These are phyloP conservation scores for Eudorina sp. DNA, from an alignment of 139 green algal genomes.

Conservation along the genomic window DNA sequence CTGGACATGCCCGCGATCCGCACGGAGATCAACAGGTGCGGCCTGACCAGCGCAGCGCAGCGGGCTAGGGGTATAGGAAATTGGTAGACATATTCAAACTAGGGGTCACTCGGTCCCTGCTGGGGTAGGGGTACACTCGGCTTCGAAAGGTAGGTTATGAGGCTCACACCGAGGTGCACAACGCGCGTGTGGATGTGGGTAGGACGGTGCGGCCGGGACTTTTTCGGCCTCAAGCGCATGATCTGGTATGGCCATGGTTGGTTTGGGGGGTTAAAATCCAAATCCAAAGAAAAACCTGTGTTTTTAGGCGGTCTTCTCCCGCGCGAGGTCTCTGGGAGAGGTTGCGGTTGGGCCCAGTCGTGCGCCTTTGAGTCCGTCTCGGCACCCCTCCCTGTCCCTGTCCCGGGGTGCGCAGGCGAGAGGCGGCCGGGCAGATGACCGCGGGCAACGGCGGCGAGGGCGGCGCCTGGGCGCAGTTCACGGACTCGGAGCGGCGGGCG, in stretches of 20 bases:
- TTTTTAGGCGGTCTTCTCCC: no score
- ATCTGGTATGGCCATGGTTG: no score
- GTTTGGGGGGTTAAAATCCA: no score
- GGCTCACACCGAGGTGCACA: not conserved
- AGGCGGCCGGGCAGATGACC: conserved; percentile 65
- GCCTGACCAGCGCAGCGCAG: no score
- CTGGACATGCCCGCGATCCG: conserved; percentile 71
- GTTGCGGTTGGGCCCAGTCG: no score
- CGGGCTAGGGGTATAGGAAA: not conserved
- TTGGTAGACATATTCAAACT: not conserved
- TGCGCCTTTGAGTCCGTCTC: no score
- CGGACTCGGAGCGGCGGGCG: conserved; percentile 54
- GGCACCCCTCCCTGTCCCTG: no score
- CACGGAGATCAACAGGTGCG: conserved; percentile 79
- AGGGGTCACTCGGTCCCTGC: not conserved
- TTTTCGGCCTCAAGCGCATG: no score
- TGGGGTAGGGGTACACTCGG: no score
- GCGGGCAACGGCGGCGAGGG: conserved; percentile 66
- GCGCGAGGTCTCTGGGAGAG: no score
- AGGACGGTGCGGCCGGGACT: not conserved
- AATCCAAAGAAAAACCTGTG: no score
- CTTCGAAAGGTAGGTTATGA: not conserved
- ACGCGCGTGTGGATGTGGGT: not conserved
- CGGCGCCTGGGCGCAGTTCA: conserved; percentile 70
- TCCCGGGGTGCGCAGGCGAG: conserved; percentile 44